A percentile compares a stretch with the other conserved stretches of the same genome.
Conservation (phyloP, 441 rosid genomes). For the Jatropha podagrica region DNA sequence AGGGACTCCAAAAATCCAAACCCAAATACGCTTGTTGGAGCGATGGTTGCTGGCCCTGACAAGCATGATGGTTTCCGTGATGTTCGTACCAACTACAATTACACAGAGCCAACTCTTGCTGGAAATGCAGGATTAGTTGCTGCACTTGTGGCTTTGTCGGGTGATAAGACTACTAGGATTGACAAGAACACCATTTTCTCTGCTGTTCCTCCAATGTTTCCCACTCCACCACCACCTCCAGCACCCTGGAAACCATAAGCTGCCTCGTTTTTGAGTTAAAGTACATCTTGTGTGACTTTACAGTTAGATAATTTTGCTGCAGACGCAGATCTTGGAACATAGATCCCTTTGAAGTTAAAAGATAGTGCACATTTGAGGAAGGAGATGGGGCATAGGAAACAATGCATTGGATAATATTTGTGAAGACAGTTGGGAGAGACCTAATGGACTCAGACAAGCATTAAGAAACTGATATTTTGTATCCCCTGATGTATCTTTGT, state of each 20-base stretch:
- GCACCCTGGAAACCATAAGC: slow-evolving; percentile 96
- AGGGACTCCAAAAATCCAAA: slow-evolving; percentile 65
- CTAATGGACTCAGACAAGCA: slow-evolving; percentile 18
- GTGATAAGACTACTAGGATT: slow-evolving; percentile 49
- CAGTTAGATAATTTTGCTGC: slow-evolving; percentile 37
- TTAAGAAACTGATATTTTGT: slow-evolving; percentile 22
- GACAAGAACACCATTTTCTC: slow-evolving; percentile 93
- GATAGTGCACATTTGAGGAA: slow-evolving; percentile 11
- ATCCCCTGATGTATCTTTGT: slow-evolving; percentile 22
- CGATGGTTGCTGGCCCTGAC: slow-evolving; percentile 99
- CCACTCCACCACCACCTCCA: slow-evolving; percentile 93
- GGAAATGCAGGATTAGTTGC: slow-evolving; percentile 94
- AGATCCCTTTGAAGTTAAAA: slow-evolving; percentile 22
- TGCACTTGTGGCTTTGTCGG: slow-evolving; percentile 84
- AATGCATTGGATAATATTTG: neutral
- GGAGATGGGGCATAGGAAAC: slow-evolving; percentile 5
- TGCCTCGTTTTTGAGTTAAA: neutral
- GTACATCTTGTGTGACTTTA: slow-evolving; percentile 24
- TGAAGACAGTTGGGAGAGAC: slow-evolving; percentile 3
- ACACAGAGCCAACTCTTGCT: slow-evolving; percentile 92
- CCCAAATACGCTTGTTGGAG: slow-evolving; percentile 78
- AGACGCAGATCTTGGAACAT: slow-evolving; percentile 20
- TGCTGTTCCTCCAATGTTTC: slow-evolving; percentile 90
- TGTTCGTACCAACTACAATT: slow-evolving; percentile 80
- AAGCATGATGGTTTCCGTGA: slow-evolving; percentile 78